Base-by-base conservation (phyloP, 2,329 filamentous ascomycete species). In the Alternaria alternata region DNA sequence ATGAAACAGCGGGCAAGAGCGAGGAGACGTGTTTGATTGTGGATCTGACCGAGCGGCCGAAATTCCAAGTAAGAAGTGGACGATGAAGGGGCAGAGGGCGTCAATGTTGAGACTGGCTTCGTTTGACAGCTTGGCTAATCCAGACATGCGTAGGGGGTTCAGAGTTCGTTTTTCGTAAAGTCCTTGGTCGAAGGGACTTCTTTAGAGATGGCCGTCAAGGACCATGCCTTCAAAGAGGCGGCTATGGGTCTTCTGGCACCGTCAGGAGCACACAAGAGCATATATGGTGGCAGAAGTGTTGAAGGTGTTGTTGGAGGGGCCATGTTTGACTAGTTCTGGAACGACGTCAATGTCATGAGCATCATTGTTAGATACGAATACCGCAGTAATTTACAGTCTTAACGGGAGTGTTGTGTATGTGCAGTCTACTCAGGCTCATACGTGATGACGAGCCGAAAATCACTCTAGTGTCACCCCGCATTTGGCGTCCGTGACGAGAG, bases 1-100 rank as follows among this genome's bases (percentile, higher is more conserved):
- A 89, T 54, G 90, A 91, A 0, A 79, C 92, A 0, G 79, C 93
- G 3, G 90, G 91, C 0, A 88, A 91, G n/a, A 87, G 86, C 1
- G 87, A 90, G 55, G 88, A 91, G 68, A 86, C 87, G 3, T 78
- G 93, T 1, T 77, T 94, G 5, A 81, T 93, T 0, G 86, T 92
- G 0, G 89, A 93, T 75, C 89, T 89, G 0, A 78, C 79, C 16
- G 71, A 80, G 54, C 61, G 69, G 26, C 75, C 75, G 1, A 77
- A 74, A 64, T 77, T 73, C 54, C 74, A 75, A 57, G 73, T 78
- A 9, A 73, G 71, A 51, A 73, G 69, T 64, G 73, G 66, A 26
- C 48, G 66, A 34, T 72, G 68, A 43, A 30, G 51, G 48, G 32
- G 16, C 14, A 55, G 11, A 34, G 18, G 32, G 36, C 11, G 18